These are phyloP conservation scores for Flaveria robusta DNA, from an alignment of 129 eudicot genomes.

Conservation along the genomic window DNA sequence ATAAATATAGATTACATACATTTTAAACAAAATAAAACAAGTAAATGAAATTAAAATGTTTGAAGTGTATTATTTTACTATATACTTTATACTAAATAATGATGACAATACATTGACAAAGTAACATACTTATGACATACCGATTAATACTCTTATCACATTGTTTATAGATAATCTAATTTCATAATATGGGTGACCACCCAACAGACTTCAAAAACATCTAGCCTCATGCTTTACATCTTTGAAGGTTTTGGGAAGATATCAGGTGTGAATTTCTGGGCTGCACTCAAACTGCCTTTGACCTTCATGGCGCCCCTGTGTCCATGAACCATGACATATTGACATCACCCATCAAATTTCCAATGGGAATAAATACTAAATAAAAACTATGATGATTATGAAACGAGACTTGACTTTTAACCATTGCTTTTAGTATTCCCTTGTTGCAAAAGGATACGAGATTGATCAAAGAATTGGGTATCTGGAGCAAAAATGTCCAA, in stretches of 20 bases:
- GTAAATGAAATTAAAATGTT: too few species aligned
- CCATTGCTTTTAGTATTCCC: too few species aligned
- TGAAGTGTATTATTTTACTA: too few species aligned
- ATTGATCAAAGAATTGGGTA: too few species aligned
- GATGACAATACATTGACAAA: not conserved
- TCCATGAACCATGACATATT: not conserved
- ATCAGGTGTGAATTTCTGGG: slow-evolving; percentile 91
- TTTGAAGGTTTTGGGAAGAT: slow-evolving; percentile 98
- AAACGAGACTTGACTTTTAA: too few species aligned
- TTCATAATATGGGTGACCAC: slow-evolving; percentile 10
- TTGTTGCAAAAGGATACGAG: too few species aligned
- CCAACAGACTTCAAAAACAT: slow-evolving; percentile 35
- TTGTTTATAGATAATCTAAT: slow-evolving; percentile 25
- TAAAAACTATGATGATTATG: too few species aligned
- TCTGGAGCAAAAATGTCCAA: too few species aligned
- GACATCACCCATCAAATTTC: too few species aligned
- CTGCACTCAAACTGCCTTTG: slow-evolving; percentile 95
- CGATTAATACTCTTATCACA: slow-evolving; percentile 17
- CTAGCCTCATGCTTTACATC: slow-evolving; percentile 21
- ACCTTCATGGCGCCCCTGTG: slow-evolving; percentile 90
- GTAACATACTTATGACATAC: not conserved
- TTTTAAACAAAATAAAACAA: too few species aligned
- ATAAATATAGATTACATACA: too few species aligned
- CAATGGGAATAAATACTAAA: slow-evolving; percentile 7
- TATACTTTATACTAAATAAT: too few species aligned